Percentiles rank a stretch among this genome's conserved stretches.
These are phyloP conservation scores for Bretziella fagacearum DNA, from an alignment of 2,329 filamentous ascomycete species.

Conservation along the genomic window DNA sequence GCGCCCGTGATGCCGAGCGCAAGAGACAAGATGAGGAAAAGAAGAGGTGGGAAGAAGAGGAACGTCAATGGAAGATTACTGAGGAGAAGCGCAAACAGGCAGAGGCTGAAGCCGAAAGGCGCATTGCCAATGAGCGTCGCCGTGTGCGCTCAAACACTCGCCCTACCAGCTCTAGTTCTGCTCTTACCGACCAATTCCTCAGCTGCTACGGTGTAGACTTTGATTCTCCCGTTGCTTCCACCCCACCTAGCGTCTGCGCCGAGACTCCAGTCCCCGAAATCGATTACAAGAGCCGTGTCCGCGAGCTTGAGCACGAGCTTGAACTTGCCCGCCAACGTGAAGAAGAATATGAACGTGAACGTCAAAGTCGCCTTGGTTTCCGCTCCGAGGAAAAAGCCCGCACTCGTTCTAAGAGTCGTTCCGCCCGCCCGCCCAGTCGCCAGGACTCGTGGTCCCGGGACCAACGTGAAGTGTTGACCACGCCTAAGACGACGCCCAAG, in stretches of 20 bases:
- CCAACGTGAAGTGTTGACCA: conserved; percentile 46
- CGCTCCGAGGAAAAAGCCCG: conserved; percentile 16
- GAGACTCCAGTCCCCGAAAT: conserved; percentile 21
- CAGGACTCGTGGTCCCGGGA: conserved; percentile 47
- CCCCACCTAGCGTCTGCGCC: conserved; percentile 24
- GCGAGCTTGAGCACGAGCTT: conserved; percentile 60
- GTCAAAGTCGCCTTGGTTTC: conserved; percentile 31
- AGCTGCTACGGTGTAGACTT: conserved; percentile 58
- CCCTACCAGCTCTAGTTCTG: conserved; percentile 22
- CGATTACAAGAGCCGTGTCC: conserved; percentile 50
- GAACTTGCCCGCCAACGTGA: conserved; percentile 46
- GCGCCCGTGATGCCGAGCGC: conserved; percentile 42
- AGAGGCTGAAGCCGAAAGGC: conserved; percentile 54
- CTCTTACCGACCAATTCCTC: conserved; percentile 21
- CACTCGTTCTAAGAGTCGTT: conserved; percentile 27
- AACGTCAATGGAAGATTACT: conserved; percentile 58
- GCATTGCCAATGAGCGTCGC: conserved; percentile 48
- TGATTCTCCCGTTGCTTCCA: conserved; percentile 72
- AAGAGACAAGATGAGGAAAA: conserved; percentile 49
- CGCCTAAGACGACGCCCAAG: conserved; percentile 7
- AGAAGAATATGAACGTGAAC: conserved; percentile 42
- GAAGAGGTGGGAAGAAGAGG: conserved; percentile 60
- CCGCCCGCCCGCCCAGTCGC: conserved; percentile 30
- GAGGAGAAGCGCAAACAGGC: conserved; percentile 55
- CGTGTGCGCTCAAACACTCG: conserved; percentile 31